A percentile compares a stretch with the other conserved stretches of the same genome.
phyloP scores from a whole-genome alignment of 352 stramenopile genomes.

The Globisporangium lucens region DNA sequence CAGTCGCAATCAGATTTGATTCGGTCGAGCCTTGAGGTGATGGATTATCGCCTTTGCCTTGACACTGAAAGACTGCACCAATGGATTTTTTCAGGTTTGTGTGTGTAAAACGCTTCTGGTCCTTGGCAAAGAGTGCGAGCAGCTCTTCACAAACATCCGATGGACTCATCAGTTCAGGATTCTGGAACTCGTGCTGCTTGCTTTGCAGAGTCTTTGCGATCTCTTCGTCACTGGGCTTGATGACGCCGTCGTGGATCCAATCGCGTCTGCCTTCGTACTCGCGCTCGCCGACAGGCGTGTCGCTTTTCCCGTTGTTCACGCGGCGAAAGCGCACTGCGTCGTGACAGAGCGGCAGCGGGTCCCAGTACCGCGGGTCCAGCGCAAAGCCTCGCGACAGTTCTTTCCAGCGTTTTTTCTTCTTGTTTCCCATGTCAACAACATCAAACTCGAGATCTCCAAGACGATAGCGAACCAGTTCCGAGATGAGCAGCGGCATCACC shows the following conservation, averaged over 20 bases:
- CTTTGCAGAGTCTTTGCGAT: slow-evolving; percentile 11
- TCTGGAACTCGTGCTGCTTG: slow-evolving; percentile 31
- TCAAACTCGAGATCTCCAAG: slow-evolving; percentile 18
- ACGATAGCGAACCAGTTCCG: slow-evolving; percentile 40
- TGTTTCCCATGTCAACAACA: not conserved
- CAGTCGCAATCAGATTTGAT: not conserved
- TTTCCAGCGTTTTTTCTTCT: slow-evolving; percentile 22
- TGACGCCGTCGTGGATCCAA: slow-evolving; percentile 41
- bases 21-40: not conserved
- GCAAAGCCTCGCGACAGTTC: slow-evolving; percentile 65
- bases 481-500: slow-evolving; percentile 59
- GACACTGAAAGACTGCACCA: slow-evolving; percentile 25
- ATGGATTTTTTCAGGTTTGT: slow-evolving; percentile 41
- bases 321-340: slow-evolving; percentile 52
- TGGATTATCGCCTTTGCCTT: not conserved
- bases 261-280: slow-evolving; percentile 50
- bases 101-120: slow-evolving; percentile 28
- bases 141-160: slow-evolving; percentile 31
- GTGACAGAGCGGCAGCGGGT: slow-evolving; percentile 44
- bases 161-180: slow-evolving; percentile 26
- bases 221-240: slow-evolving; percentile 45
- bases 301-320: slow-evolving; percentile 25
- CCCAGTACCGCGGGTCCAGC: slow-evolving; percentile 55
- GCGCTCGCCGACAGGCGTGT: slow-evolving; percentile 20
- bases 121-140: slow-evolving; percentile 21